Base-by-base conservation (phyloP, 2,329 filamentous ascomycete genomes). In the Dothidotthia symphoricarpi region DNA sequence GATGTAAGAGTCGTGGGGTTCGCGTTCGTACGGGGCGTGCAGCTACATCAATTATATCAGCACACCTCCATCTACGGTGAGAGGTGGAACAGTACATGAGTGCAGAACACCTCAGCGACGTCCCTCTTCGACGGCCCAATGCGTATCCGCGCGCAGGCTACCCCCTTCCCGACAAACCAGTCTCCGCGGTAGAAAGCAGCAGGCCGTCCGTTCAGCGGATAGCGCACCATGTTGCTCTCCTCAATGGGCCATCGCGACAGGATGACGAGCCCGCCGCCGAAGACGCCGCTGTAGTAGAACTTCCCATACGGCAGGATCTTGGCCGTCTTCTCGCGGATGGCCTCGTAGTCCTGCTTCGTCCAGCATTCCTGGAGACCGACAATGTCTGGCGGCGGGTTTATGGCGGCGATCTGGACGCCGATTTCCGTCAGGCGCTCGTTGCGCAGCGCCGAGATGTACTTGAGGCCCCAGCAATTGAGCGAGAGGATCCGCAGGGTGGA, bases 391-490 rank as follows among this genome's bases (percentile, higher is more conserved):
- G 77, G 64, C 1, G 86, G 86, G 13, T 76, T 70, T 40, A 81
- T 75, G 28, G 74, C 67, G 49, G 88, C 85, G 47, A 97, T 78
- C 48, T 86, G 85, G 48, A 78, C 82, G 36, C 88, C 91, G 59
- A 97, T 96, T 65, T 95, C 87, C 19, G 76, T 69, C 34, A 97
- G 78, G 28, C 93, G 87, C 55, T 86, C 83, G 49, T 78, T 73
- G 51, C 90, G 87, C 52, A 86, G 79, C 51, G 83, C 83, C 34
- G 90, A 83, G 59, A 97, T 76, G 71, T 82, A 88, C 60, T 94
- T 91, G 45, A 97, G 81, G 34, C 93, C 93, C 91, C 93, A 97
- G 80, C 89, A 96, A 70, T 98, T 98, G 65, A 95, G 80, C 4
- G 88, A 93, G 50, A 96, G 72, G 53, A 97, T 76, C 59, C 86